Evolutionary conservation across 192 early-diverging fungal species (phyloP).

Genomic region (Gigaspora rosea): DNA sequence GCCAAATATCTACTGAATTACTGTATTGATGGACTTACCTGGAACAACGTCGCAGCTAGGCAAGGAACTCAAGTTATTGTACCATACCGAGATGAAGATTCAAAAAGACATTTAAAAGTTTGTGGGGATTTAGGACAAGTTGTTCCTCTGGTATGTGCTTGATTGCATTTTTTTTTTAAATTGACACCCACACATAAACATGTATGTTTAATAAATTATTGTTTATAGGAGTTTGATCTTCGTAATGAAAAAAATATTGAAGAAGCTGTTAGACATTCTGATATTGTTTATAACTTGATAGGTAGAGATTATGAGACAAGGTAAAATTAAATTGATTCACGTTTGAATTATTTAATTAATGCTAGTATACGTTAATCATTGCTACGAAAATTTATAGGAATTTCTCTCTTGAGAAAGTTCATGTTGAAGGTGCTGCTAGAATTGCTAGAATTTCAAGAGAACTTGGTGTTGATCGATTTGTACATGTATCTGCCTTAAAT

Average conservation of each 20-base stretch:
- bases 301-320: constrained; percentile 91
- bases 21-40: not conserved
- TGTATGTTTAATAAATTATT: not conserved
- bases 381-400: constrained; percentile 58
- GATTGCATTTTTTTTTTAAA: not conserved
- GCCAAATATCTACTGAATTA: not conserved
- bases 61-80: constrained; percentile 89
- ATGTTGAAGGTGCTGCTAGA: constrained; percentile 79
- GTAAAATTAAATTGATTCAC: constrained; percentile 46
- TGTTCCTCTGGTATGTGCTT: constrained; percentile 66
- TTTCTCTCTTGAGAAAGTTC: constrained; percentile 83
- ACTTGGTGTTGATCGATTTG: constrained; percentile 78
- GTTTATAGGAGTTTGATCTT: constrained; percentile 78
- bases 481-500: constrained; percentile 89
- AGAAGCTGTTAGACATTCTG: constrained; percentile 88
- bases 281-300: constrained; percentile 94
- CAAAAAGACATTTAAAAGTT: constrained; percentile 83
- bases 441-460: constrained; percentile 81
- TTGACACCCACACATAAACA: not conserved
- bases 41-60: constrained; percentile 53
- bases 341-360: not conserved
- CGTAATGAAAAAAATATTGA: constrained; percentile 82
- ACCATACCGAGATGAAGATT: constrained; percentile 87
- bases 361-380: not conserved
- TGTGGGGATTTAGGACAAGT: constrained; percentile 96